These are phyloP conservation scores for Elymus sibiricus DNA, from an alignment of 176 grass and related monocot genomes.

Conservation along the genomic window DNA sequence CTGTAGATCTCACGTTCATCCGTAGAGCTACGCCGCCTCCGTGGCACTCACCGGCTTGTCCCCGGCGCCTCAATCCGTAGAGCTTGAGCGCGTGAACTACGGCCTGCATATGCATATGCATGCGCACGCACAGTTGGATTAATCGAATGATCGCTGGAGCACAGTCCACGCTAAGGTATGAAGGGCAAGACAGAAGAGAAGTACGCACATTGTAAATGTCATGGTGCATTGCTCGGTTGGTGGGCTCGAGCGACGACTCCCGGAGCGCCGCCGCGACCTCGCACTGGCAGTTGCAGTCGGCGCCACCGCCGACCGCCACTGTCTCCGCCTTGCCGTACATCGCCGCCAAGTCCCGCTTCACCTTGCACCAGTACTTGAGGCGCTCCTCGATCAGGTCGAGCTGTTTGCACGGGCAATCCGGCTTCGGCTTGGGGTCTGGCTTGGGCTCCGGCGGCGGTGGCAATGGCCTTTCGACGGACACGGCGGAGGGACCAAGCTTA, in stretches of 20 bases:
- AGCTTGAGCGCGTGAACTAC: not conserved
- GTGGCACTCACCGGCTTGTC: not conserved
- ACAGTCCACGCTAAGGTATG: not conserved
- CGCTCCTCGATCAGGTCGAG: not conserved
- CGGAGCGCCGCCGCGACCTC: not conserved
- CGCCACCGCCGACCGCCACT: not conserved
- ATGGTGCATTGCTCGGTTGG: not conserved
- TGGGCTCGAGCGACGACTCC: not conserved
- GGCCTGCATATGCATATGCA: not conserved
- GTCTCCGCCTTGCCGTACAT: not conserved
- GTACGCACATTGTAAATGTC: not conserved
- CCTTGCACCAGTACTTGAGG: constrained; percentile 1
- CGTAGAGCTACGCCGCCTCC: not conserved
- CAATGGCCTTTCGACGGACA: not conserved
- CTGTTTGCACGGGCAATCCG: not conserved
- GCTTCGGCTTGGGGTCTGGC: not conserved
- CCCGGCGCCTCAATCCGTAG: no score
- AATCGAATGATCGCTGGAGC: not conserved
- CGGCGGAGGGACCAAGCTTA: not conserved
- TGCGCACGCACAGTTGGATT: not conserved
- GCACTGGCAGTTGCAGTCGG: not conserved
- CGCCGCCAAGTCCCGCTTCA: not conserved
- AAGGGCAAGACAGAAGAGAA: not conserved
- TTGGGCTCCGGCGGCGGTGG: not conserved
- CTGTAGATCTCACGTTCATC: not conserved